Base-by-base conservation (phyloP, 768 basidiomycete genomes). In the Kwoniella dendrophila region DNA sequence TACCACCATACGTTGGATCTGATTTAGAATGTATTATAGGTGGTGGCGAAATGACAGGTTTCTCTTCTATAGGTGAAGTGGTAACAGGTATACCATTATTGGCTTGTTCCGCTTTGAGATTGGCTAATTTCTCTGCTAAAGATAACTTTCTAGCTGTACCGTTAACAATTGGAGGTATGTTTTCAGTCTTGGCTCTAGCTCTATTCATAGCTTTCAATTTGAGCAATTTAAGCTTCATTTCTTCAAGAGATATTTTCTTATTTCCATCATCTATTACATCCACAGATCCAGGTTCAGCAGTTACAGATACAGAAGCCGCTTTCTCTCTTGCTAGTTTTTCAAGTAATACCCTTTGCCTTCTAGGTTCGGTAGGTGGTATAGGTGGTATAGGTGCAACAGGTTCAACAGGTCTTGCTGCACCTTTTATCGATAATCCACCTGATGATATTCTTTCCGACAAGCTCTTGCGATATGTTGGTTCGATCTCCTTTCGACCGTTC, bases 371-470 rank as follows among this genome's bases (percentile, higher is more conserved):
- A n/a, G n/a, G n/a, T 14, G 56, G 32, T 43, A 20, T 43, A 34
- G 57, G 30, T 16, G 57, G 1, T 36, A 32, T 44, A 6, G 2
- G 22, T 3, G 33, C 29, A 36, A 29, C 50, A 20, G 44, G 44
- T 30, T 48, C 45, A 0, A n/a, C 29, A n/a, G 51, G 38, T 34
- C 47, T 65, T 16, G 69, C 69, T 10, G 63, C 64, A 1, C 69
- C 69, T 29, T 36, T 47, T n/a, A 71, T 71, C 2, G 56, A 27
- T 56, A 69, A 49, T 22, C 53, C 56, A 4, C 27, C 40, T 43
- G 26, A 41, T 32, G 26, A 3, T 27, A 5, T 40, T 56, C 53
- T 4, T 12, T 22, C 11, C 14, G 36, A 0, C 44, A 20, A 36
- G 47, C 14, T n/a, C n/a, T n/a, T n/a, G n/a, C n/a, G n/a, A n/a